Base-by-base conservation (phyloP, 129 eudicot genomes). In the Flaveria bidentis region DNA sequence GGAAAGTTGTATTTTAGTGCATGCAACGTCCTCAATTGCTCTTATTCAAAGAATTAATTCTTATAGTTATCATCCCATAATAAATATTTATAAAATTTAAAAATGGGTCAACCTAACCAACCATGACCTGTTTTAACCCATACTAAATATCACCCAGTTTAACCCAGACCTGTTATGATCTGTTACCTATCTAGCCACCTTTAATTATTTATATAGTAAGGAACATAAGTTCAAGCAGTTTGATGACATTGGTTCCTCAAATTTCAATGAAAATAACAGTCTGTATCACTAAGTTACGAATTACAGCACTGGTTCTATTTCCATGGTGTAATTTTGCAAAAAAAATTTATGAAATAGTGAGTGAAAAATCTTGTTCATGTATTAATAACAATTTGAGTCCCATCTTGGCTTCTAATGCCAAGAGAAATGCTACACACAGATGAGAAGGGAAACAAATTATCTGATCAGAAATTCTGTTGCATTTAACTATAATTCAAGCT, bases 201-300 rank as follows among this genome's bases (percentile, higher is more conserved):
- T 3, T 6, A 17, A 53, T 17, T 53, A 3, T 6, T 17, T 15
- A 17, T n/a, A 53, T 17, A 17, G 12, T n/a, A 53, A 53, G 60
- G 23, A 53, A 53, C 60, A 53, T 1, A n/a, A 6, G 60, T 53
- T 53, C 25, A 17, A 53, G 60, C 60, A 17, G 11, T 60, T 60
- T 60, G 39, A 25, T 53, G 60, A 53, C 65, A 22, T 58, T 58
- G 65, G 65, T 58, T 58, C 7, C 65, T 58, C 65, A 58, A 58
- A 22, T 23, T 22, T 56, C 63, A 56, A 56, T 56, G 63, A 56
- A 56, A 56, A 20, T 7, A 9, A 20, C 12, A 3, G 12, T 20
- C 13, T 7, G 12, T 9, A 2, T 51, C 20, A 51, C 20, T 17
- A 6, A 52, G 60, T 16, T 57, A 57, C 17, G 64, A 57, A 57